A percentile compares a stretch with the other conserved stretches of the same genome.
phyloP scores from a whole-genome alignment of 2,329 filamentous ascomycete species.

The Colletotrichum falcatum region DNA sequence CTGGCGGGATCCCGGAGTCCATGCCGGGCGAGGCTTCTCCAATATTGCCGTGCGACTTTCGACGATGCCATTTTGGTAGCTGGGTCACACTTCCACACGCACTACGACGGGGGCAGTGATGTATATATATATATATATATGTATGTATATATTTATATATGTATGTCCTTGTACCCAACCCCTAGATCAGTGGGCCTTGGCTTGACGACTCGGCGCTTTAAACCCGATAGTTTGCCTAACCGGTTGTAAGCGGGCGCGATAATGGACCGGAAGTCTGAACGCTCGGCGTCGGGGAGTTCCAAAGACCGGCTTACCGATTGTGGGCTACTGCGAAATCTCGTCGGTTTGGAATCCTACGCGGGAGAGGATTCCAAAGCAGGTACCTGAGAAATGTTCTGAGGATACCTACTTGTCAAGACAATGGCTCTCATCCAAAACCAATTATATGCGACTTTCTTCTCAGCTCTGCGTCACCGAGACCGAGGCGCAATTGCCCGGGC shows the following conservation, averaged over 20 bases:
- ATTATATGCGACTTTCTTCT: conserved; percentile 5
- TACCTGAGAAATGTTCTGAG: neutral
- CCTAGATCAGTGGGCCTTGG: neutral
- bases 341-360: neutral
- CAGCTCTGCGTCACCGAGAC: conserved; percentile 21
- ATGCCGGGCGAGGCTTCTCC: conserved; percentile 38
- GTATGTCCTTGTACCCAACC: neutral
- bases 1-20: conserved; percentile 18
- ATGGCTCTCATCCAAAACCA: neutral
- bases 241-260: conserved; percentile 27
- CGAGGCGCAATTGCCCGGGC: neutral
- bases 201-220: neutral
- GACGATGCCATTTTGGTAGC: conserved; percentile 38
- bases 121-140: conserved; percentile 20
- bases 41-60: conserved; percentile 39
- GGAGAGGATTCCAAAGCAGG: neutral
- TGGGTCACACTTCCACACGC: conserved; percentile 23
- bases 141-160: conserved; percentile 14
- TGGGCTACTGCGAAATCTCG: neutral
- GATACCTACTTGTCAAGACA: neutral
- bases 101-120: conserved; percentile 3
- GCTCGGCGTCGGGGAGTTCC: conserved; percentile 27
- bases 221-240: neutral
- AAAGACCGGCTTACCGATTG: conserved; percentile 18
- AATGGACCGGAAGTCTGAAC: conserved; percentile 25